Conservation (phyloP, 2,329 filamentous ascomycete genomes). For the Fusarium sp. region DNA sequence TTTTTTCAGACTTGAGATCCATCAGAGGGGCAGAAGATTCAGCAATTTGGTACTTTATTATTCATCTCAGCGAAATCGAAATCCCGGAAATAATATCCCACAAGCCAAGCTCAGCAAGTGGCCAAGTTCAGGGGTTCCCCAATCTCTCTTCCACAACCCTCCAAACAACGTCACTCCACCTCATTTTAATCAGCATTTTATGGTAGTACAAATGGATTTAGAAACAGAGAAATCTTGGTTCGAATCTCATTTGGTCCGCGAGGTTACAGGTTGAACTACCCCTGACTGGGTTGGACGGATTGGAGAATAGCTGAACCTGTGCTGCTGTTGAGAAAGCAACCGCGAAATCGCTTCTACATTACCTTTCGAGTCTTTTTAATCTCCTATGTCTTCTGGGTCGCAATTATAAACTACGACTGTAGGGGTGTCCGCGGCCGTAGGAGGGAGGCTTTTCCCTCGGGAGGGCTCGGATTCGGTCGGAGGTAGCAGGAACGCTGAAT, state of each 20-base stretch:
- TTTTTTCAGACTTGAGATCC: not conserved
- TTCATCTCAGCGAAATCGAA: not conserved
- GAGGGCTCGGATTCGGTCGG: not conserved
- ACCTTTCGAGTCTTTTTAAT: not conserved
- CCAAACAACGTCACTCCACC: not conserved
- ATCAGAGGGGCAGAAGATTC: accelerated
- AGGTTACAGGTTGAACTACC: not conserved
- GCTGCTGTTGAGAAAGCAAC: not conserved
- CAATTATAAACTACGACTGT: no score
- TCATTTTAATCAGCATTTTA: not conserved
- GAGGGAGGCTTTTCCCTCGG: not conserved
- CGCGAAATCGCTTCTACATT: not conserved
- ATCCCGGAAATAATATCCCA: not conserved
- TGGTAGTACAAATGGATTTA: not conserved
- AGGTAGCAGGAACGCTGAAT: not conserved
- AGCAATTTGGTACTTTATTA: not conserved
- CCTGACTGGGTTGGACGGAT: not conserved
- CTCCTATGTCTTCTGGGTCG: no score
- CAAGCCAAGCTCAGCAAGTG: not conserved
- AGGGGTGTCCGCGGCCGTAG: not conserved
- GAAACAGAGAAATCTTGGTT: not conserved
- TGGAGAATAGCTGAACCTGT: not conserved
- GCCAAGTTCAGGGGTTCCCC: not conserved
- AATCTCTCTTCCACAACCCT: not conserved
- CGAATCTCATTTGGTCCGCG: not conserved